Evolutionary conservation across 306 rosid genomes (phyloP).

Genomic region (Lotus japonicus): DNA sequence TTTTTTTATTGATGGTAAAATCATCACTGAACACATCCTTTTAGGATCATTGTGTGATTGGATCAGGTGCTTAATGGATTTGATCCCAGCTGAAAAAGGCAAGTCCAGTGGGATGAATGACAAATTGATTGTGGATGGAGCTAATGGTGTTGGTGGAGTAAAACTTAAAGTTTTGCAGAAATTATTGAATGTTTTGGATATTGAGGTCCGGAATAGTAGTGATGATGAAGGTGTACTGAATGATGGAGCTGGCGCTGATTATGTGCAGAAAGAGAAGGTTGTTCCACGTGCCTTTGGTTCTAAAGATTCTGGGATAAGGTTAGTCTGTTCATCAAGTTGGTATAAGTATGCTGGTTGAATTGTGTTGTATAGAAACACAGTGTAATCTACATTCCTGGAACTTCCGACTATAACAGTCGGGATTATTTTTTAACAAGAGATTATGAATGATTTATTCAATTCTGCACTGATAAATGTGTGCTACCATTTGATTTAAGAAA

Average conservation of each 20-base stretch:
- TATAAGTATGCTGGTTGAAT: neutral
- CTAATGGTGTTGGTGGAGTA: constrained; percentile 90
- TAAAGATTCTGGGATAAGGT: constrained; percentile 69
- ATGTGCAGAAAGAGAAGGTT: constrained; percentile 93
- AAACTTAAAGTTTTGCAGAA: constrained; percentile 53
- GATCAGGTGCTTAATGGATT: constrained; percentile 82
- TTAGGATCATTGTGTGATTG: constrained; percentile 34
- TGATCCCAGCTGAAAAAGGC: constrained; percentile 44
- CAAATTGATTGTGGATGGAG: constrained; percentile 76
- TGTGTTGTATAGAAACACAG: neutral
- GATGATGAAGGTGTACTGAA: constrained; percentile 74
- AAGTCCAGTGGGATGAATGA: constrained; percentile 21
- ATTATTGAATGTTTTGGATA: constrained; percentile 43
- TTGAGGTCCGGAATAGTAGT: constrained; percentile 72
- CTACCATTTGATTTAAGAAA: constrained; percentile 9
- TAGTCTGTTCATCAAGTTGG: constrained; percentile 29
- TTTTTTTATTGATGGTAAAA: constrained; percentile 8
- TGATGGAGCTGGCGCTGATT: constrained; percentile 97
- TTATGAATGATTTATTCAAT: neutral
- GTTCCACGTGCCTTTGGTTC: constrained; percentile 62
- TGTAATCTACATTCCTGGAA: neutral
- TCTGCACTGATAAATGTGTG: neutral
- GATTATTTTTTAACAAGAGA: neutral
- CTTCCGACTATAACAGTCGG: neutral
- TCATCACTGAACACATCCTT: constrained; percentile 9